Evolutionary conservation across 306 rosid species (phyloP), one percentile per base, ranked within the genome.

Genomic region (Vigna radiata): DNA sequence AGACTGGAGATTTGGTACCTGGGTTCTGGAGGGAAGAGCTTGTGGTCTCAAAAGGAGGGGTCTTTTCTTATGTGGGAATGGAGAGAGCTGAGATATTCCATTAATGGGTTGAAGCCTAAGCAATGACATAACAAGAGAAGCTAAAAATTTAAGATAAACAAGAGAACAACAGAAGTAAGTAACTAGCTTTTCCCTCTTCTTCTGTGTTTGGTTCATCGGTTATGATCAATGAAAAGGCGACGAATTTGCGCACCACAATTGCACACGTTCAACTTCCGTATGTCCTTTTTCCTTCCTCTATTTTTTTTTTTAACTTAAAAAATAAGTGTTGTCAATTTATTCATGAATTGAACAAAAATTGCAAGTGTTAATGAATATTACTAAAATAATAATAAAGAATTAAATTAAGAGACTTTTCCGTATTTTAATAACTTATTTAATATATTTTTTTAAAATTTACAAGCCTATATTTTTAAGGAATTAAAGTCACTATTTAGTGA

Each of bases 11-110:
- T 70, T 19, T 52, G 29, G 68, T 43, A 95, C 97, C 96, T 89
- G 98, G 66, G 96, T 95, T 88, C 85, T 86, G 56, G 97, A 92
- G 72, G 93, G 90, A 81, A 70, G 75, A 60, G 86, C 88, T 54
- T 85, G 88, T 37, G 90, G 81, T 79, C 83, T 88, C 47, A 85
- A 73, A 79, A 84, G 67, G 53, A 55, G 52, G 18, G 81, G 5
- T 71, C 74, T 82, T 16, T 81, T 72, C 73, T 81, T 70, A 25
- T 47, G 86, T 68, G 81, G 55, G 41, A 84, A 36, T 25, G 84
- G 61, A 77, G 89, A 63, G 63, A 75, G 41, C 54, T 33, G 82
- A 31, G 81, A 80, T 37, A 80, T 62, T 55, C 89, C 91, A 83
- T 85, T 77, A 49, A 70, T 65, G 78, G 86, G 70, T 79, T 74